Evolutionary conservation across 2,329 filamentous ascomycete genomes (phyloP).

Genomic region (Pseudogymnoascus pannorum): DNA sequence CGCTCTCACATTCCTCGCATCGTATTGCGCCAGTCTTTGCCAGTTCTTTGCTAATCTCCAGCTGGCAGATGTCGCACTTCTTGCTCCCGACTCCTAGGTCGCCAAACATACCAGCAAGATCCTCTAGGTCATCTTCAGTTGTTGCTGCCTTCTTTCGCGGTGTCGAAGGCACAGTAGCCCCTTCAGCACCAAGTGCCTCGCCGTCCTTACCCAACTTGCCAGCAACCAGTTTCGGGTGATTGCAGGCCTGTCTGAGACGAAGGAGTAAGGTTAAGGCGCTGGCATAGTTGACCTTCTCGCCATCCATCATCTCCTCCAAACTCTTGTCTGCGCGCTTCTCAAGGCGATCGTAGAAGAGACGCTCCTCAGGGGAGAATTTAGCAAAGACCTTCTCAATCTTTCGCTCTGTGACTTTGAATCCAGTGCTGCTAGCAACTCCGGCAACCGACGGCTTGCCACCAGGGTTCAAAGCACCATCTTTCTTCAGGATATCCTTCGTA

Average conservation of each 20-base stretch:
- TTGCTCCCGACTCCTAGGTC: slow-evolving; percentile 52
- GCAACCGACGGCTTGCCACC: slow-evolving; percentile 54
- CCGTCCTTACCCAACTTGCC: slow-evolving; percentile 81
- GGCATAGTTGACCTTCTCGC: slow-evolving; percentile 76
- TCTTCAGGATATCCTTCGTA: slow-evolving; percentile 92
- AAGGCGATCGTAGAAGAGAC: slow-evolving; percentile 76
- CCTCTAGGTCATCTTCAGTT: slow-evolving; percentile 63
- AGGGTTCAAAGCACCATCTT: slow-evolving; percentile 72
- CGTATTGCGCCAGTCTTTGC: slow-evolving; percentile 40
- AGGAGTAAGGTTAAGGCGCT: slow-evolving; percentile 89
- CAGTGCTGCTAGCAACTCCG: slow-evolving; percentile 45
- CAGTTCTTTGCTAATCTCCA: slow-evolving; percentile 25
- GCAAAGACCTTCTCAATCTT: slow-evolving; percentile 76
- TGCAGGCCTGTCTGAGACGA: slow-evolving; percentile 84
- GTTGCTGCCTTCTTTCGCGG: slow-evolving; percentile 39
- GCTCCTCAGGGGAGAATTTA: slow-evolving; percentile 72
- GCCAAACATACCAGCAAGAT: slow-evolving; percentile 78
- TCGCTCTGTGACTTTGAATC: slow-evolving; percentile 86
- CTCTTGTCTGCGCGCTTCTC: slow-evolving; percentile 80
- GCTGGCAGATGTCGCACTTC: slow-evolving; percentile 29
- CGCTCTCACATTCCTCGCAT: slow-evolving; percentile 68
- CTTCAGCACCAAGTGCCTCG: slow-evolving; percentile 66
- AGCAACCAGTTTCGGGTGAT: slow-evolving; percentile 83
- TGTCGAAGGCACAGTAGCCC: background rate
- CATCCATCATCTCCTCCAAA: slow-evolving; percentile 81